These are phyloP conservation scores for Clarireedia hainanense DNA, from an alignment of 2,329 filamentous ascomycete genomes.

Conservation along the genomic window DNA sequence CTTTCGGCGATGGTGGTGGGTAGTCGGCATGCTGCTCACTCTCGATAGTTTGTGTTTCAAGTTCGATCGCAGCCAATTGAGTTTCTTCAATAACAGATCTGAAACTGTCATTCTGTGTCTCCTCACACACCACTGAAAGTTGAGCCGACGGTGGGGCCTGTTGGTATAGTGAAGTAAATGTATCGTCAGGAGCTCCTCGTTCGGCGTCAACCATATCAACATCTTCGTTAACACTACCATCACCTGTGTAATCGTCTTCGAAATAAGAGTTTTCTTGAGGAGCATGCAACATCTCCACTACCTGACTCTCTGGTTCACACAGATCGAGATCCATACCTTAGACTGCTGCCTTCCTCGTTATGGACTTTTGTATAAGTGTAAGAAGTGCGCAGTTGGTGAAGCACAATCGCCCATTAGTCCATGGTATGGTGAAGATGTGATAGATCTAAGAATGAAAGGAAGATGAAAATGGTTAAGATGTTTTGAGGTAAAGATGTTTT, in stretches of 20 bases:
- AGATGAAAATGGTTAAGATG: too few relatives aligned
- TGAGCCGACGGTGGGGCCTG: neutral
- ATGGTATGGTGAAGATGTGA: too few relatives aligned
- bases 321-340: neutral
- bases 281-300: neutral
- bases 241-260: neutral
- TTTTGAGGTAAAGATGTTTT: too few relatives aligned
- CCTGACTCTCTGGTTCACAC: slow-evolving; percentile 13
- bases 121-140: neutral
- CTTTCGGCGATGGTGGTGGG: neutral
- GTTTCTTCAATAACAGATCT: slow-evolving; percentile 16
- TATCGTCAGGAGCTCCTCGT: neutral
- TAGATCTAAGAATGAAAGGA: too few relatives aligned
- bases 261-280: neutral
- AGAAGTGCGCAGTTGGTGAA: neutral
- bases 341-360: neutral
- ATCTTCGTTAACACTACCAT: neutral
- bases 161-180: neutral
- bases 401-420: too few relatives aligned
- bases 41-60: slow-evolving; percentile 11
- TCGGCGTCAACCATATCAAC: neutral
- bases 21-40: neutral
- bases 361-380: neutral
- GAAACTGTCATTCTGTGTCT: slow-evolving; percentile 6
- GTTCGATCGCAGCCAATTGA: slow-evolving; percentile 18